Conservation (phyloP, 148 eudicot species). For the Oxyria digyna region DNA sequence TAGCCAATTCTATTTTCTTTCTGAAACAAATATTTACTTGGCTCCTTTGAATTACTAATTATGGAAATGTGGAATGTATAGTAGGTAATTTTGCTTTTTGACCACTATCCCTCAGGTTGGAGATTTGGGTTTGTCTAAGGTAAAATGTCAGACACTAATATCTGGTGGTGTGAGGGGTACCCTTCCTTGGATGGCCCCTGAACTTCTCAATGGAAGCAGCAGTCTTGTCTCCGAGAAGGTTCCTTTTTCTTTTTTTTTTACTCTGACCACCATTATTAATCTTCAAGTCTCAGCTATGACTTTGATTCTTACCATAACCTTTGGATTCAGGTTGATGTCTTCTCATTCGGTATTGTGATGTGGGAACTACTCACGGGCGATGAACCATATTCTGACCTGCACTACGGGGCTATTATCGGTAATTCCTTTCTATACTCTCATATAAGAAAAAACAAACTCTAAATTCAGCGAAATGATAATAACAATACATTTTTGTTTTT, state of each 20-base stretch:
- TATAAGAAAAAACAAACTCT: background rate
- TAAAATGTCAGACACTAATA: constrained; percentile 8
- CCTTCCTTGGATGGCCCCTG: constrained; percentile 14
- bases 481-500: background rate
- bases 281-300: too few species aligned
- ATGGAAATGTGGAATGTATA: background rate
- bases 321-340: constrained; percentile 12
- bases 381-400: constrained; percentile 6
- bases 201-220: constrained; percentile 10
- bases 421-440: too few species aligned
- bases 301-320: background rate
- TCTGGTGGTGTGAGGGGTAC: constrained; percentile 12
- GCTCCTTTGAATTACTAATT: background rate
- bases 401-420: constrained; percentile 10
- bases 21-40: too few species aligned
- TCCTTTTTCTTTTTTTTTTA: background rate
- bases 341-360: constrained; percentile 12
- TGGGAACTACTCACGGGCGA: constrained; percentile 12
- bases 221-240: constrained; percentile 15
- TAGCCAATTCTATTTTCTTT: too few species aligned
- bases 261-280: background rate
- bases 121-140: constrained; percentile 12
- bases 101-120: constrained; percentile 5
- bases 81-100: too few species aligned
- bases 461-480: background rate